Conservation (phyloP, 2,329 filamentous ascomycete species). For the Aspergillus sp. region DNA sequence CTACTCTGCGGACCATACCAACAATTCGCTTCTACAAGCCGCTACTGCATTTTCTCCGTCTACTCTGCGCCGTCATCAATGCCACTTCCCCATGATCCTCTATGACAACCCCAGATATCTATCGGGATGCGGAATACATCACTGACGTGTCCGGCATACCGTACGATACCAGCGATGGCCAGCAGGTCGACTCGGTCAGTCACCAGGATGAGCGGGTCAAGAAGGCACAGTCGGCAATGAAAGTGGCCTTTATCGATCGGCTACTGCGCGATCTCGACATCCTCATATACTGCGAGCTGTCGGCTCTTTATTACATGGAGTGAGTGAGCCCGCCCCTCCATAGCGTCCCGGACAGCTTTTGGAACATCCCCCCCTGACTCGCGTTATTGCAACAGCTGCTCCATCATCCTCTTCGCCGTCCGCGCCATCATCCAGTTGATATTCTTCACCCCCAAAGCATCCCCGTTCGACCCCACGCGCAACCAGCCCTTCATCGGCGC, state of each 20-base stretch:
- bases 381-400: conserved; percentile 38
- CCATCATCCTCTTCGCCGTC: conserved; percentile 47
- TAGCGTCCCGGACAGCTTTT: neutral
- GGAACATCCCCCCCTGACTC: neutral
- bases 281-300: conserved; percentile 52
- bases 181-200: conserved; percentile 9
- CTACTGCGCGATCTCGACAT: conserved; percentile 50
- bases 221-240: conserved; percentile 30
- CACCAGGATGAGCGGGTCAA: conserved; percentile 19
- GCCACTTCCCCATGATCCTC: conserved; percentile 34
- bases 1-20: too few relatives aligned
- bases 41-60: too few relatives aligned
- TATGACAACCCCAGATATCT: conserved; percentile 39
- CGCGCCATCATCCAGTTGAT: conserved; percentile 48
- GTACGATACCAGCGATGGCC: conserved; percentile 18
- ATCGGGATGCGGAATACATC: conserved; percentile 39
- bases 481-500: conserved; percentile 45
- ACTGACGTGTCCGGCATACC: conserved; percentile 36
- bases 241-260: conserved; percentile 44
- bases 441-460: conserved; percentile 50
- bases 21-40: conserved; percentile 2
- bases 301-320: conserved; percentile 56
- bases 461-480: conserved; percentile 42
- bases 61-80: too few relatives aligned
- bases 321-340: conserved; percentile 27